Evolutionary conservation across 1,139 yeast species (phyloP).

Genomic region (Yamadazyma dushanensis): DNA sequence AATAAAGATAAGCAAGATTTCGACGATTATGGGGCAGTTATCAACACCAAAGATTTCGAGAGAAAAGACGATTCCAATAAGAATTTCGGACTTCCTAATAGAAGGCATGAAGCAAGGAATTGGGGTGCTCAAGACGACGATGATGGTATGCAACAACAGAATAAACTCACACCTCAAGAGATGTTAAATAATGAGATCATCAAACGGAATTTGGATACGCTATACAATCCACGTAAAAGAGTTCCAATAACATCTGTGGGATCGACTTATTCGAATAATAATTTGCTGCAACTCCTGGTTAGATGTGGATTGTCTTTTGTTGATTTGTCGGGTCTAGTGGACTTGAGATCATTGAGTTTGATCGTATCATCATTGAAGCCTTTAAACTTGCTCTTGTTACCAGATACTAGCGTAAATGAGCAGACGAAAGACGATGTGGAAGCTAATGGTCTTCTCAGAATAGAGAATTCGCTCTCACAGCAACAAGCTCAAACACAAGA

Average conservation of each 20-base stretch:
- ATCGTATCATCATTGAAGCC: conserved; percentile 83
- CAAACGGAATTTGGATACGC: conserved; percentile 54
- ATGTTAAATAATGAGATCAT: conserved; percentile 42
- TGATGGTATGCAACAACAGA: conserved; percentile 20
- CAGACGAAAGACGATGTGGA: conserved; percentile 17
- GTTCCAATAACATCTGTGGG: conserved; percentile 23
- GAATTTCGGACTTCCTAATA: conserved; percentile 35
- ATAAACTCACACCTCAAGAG: conserved; percentile 47
- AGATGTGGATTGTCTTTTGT: conserved; percentile 76
- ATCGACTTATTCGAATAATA: conserved; percentile 19
- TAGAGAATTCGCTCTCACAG: conserved; percentile 30
- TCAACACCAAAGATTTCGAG: conserved; percentile 64
- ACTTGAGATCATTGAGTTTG: conserved; percentile 75
- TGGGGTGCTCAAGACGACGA: conserved; percentile 32
- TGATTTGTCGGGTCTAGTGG: conserved; percentile 85
- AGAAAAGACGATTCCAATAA: conserved; percentile 53
- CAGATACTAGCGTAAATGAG: conserved; percentile 39
- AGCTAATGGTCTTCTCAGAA: conserved; percentile 29
- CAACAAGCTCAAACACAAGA: conserved; percentile 31
- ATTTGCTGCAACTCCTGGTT: conserved; percentile 42
- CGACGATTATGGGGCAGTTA: conserved; percentile 85
- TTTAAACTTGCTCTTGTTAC: conserved; percentile 60
- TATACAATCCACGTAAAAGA: conserved; percentile 56
- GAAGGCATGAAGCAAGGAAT: conserved; percentile 35
- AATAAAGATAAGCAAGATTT: conserved; percentile 49